phyloP scores from a whole-genome alignment of 2,329 filamentous ascomycete species.

The Cercospora sp. region DNA sequence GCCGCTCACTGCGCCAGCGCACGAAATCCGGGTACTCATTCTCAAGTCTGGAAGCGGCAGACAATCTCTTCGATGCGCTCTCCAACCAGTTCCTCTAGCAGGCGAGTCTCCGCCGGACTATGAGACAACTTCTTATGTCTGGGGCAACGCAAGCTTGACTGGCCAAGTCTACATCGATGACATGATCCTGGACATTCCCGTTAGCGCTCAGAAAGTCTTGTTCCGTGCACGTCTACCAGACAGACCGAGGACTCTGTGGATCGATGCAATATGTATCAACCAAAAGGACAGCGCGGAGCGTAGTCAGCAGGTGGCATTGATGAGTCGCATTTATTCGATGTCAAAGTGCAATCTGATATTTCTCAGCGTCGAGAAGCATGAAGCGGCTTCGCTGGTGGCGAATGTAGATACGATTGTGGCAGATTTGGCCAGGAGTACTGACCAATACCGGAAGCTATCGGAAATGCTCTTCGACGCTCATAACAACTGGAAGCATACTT shows the following conservation, averaged over 20 bases:
- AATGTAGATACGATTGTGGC: not conserved
- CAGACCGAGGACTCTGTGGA: slow-evolving; percentile 16
- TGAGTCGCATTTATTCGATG: slow-evolving; percentile 21
- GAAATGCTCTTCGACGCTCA: not conserved
- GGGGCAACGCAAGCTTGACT: slow-evolving; percentile 7
- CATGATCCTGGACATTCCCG: not conserved
- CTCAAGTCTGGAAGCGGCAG: not conserved
- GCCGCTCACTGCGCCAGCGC: not conserved
- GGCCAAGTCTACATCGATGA: slow-evolving; percentile 2
- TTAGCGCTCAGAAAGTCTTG: slow-evolving; percentile 3
- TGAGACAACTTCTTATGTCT: slow-evolving; percentile 21
- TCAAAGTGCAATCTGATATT: slow-evolving; percentile 11
- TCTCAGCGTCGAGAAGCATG: slow-evolving; percentile 9
- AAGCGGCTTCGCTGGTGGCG: not conserved
- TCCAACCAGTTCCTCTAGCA: not conserved
- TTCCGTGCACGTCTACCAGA: slow-evolving; percentile 5
- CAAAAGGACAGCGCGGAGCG: slow-evolving; percentile 14
- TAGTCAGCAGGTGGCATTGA: slow-evolving; percentile 21
- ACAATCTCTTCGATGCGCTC: not conserved
- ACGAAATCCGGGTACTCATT: not conserved
- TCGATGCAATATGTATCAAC: slow-evolving; percentile 16
- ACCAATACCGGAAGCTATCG: not conserved
- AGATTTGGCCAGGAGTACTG: not conserved
- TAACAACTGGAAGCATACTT: not conserved
- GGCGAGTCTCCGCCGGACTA: slow-evolving; percentile 1